These are phyloP conservation scores for Nannochloris sp. DNA, from an alignment of 139 green algal species.

Conservation along the genomic window DNA sequence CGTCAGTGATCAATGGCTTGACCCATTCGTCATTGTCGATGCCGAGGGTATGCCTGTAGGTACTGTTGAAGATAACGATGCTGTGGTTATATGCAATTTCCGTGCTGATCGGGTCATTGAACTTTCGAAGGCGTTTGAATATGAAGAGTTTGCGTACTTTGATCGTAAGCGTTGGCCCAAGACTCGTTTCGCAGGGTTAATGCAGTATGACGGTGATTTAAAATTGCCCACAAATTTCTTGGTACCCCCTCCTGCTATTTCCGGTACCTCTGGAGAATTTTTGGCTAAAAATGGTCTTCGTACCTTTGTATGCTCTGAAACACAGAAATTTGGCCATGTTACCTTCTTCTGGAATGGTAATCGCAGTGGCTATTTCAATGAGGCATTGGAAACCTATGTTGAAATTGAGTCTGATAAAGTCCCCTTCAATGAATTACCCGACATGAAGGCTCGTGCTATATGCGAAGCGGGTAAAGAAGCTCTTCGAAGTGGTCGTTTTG, in stretches of 20 bases:
- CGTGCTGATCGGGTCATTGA: slow-evolving; percentile 87
- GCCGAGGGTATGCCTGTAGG: slow-evolving; percentile 69
- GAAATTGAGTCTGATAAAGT: slow-evolving; percentile 81
- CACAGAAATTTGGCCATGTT: slow-evolving; percentile 86
- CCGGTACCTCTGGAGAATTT: slow-evolving; percentile 62
- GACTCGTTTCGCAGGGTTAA: slow-evolving; percentile 83
- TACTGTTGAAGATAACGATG: slow-evolving; percentile 61
- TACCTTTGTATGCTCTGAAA: slow-evolving; percentile 90
- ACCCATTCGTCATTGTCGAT: slow-evolving; percentile 76
- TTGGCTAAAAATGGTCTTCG: slow-evolving; percentile 70
- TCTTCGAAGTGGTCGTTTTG: slow-evolving; percentile 57
- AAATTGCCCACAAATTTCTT: slow-evolving; percentile 85
- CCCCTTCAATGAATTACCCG: slow-evolving; percentile 86
- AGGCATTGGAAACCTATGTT: slow-evolving; percentile 79
- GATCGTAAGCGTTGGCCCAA: slow-evolving; percentile 71
- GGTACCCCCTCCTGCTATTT: slow-evolving; percentile 81
- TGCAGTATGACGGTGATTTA: slow-evolving; percentile 96
- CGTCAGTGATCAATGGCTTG: slow-evolving; percentile 63
- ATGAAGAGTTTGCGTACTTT: slow-evolving; percentile 73
- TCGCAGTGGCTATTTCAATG: slow-evolving; percentile 80
- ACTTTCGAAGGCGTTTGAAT: slow-evolving; percentile 90
- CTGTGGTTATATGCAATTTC: slow-evolving; percentile 95
- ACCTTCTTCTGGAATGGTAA: slow-evolving; percentile 99
- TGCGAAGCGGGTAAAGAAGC: slow-evolving; percentile 79
- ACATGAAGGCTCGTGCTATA: slow-evolving; percentile 95